These are phyloP conservation scores for Debaryomyces fabryi DNA, from an alignment of 1,139 yeast species.

Conservation along the genomic window DNA sequence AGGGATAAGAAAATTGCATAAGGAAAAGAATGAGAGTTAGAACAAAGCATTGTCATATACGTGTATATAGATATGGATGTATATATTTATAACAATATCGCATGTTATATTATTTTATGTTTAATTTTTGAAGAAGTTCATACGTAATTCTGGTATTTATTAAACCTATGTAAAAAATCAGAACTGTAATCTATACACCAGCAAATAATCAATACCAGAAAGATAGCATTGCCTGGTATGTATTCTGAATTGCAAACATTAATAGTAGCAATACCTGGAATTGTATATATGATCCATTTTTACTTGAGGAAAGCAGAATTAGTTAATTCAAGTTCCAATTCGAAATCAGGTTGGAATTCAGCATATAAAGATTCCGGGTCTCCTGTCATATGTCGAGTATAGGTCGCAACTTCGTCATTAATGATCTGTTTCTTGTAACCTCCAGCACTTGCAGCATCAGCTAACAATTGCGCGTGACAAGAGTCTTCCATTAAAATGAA, in stretches of 20 bases:
- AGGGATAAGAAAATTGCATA: conserved; percentile 36
- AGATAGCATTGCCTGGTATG: neutral
- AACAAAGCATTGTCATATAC: neutral
- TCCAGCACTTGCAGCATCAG: conserved; percentile 19
- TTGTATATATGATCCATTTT: neutral
- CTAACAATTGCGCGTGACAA: conserved; percentile 70
- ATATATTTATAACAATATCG: neutral
- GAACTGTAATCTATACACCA: neutral
- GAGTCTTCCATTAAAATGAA: conserved; percentile 67
- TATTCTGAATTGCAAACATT: neutral
- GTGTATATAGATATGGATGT: neutral
- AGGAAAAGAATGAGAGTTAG: conserved; percentile 20
- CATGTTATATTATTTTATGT: neutral
- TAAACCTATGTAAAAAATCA: neutral
- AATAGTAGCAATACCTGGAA: neutral
- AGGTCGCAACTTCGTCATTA: conserved; percentile 63
- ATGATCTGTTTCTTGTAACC: conserved; percentile 34
- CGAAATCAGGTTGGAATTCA: conserved; percentile 62
- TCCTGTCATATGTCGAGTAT: conserved; percentile 57
- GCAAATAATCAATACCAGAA: neutral
- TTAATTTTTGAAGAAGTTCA: neutral
- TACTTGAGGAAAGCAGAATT: conserved; percentile 9
- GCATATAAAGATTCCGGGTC: conserved; percentile 65
- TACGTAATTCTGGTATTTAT: neutral
- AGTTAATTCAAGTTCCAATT: conserved; percentile 18